Evolutionary conservation across 2,329 filamentous ascomycete genomes (phyloP), one percentile per base, ranked within the genome.

Genomic region (Hymenoscyphus fraxineus): DNA sequence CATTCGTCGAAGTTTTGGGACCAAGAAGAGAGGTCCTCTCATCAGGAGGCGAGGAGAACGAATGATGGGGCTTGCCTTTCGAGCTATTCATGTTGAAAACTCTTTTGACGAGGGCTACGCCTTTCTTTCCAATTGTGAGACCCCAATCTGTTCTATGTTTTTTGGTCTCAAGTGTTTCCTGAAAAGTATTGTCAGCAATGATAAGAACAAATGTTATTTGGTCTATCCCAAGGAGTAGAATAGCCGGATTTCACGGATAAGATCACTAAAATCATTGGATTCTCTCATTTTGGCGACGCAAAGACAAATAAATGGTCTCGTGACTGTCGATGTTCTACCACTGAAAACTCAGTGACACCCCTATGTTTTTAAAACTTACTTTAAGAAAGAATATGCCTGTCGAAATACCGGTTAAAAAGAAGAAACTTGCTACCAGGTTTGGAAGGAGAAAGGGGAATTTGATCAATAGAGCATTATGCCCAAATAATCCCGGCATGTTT

Each of bases 381-480:
- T 88, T 84, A 12, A 98, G 83, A 73, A 97, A 99, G 1, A 98
- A 78, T 13, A 87, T 79, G 0, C 91, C 93, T 7, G 85, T 88
- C 0, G 85, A 77, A 35, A 95, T 86, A 0, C 93, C 94, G 35
- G 93, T 76, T 22, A 93, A 77, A 75, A 98, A 97, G 69, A 98
- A 86, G 2, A 83, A 69, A 47, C 88, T 88, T 1, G 90, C 86
- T 32, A 95, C 83, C 5, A 98, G 73, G 76, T 97, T 98, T 0
- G 94, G 95, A 58, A 97, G 79, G 2, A 86, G 83, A 75, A 95
- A 99, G 0, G 94, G 94, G 72, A 89, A 97, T 31, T 80, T 82
- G 69, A 87, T 87, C 65, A 97, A 85, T 67, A 96, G 88, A 63
- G 79, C 78, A 54, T 81, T 86, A 44, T 83, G 77, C 6, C 88